Base-by-base conservation (phyloP, 805 yeast genomes). In the Yarrowia sp. region DNA sequence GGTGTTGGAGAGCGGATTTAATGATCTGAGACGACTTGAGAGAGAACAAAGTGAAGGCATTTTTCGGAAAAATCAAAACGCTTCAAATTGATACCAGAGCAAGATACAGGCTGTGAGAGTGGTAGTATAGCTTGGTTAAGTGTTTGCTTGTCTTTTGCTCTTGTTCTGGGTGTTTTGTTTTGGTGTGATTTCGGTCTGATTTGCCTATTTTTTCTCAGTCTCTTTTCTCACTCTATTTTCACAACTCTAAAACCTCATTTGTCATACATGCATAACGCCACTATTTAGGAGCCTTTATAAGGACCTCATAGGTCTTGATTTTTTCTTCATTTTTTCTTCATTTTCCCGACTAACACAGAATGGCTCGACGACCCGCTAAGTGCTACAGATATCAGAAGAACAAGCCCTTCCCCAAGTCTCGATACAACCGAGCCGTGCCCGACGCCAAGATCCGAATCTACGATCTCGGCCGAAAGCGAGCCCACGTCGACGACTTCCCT, bases 361-460 rank as follows among this genome's bases (percentile, higher is more conserved):
- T 93, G 98, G 98, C 98, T 83, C 92, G 98, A 86, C 93, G 98
- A 89, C 99, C 99, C 84, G 99, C 99, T 88, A 91, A 98, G 89
- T 95, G 99, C 87, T 95, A 95, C 97, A 92, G 99, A 87, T 95
- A 93, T 96, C 96, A 97, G 90, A 95, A 95, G 90, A 95, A 95
- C 96, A 95, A 95, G 88, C 99, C 99, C 79, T 95, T 87, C 90
- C 99, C 99, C 86, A 95, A 95, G 88, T 92, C 98, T 78, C 92
- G 99, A 86, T 95, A 92, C 92, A 95, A 95, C 93, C 93, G 99
- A 88, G 98, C 98, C 85, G 99, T 95, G 80, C 99, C 99, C 84
- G 99, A 95, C 84, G 87, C 98, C 77, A 95, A 95, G 91, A 92
- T 95, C 83, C 91, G 98, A 86, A 92, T 95, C 83, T 95, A 89